Percentiles rank a stretch among this genome's conserved stretches.
phyloP scores from a whole-genome alignment of 139 green algal species.

The Zygnema cylindricum region DNA sequence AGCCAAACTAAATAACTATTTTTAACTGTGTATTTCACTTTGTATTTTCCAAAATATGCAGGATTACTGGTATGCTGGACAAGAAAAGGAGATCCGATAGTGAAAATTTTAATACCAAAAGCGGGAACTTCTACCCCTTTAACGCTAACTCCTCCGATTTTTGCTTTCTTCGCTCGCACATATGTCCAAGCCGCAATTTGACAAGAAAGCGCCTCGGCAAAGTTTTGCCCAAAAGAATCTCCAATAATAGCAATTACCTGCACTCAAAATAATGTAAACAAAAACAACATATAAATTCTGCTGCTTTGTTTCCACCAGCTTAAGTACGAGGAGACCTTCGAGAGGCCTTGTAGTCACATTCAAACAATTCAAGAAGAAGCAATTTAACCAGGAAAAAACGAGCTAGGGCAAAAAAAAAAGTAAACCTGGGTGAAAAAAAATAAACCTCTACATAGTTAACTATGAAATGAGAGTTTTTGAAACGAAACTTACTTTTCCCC shows the following conservation, averaged over 20 bases:
- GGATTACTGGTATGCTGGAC: constrained; percentile 27
- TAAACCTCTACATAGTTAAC: background rate
- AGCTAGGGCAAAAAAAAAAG: background rate
- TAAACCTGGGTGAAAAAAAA: background rate
- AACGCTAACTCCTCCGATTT: background rate
- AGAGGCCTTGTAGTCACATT: background rate
- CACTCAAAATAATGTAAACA: background rate
- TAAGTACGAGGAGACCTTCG: background rate
- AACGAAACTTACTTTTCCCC: constrained; percentile 41
- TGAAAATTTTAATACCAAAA: constrained; percentile 31
- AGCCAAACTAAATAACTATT: constrained; percentile 37
- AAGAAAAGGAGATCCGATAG: constrained; percentile 32
- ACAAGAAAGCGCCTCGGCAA: constrained; percentile 32
- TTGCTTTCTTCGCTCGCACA: constrained; percentile 1
- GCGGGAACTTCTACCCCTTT: constrained; percentile 10
- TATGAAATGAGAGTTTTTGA: background rate
- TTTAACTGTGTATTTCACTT: background rate
- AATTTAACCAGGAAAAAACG: background rate
- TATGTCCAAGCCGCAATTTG: background rate
- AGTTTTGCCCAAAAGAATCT: constrained; percentile 46
- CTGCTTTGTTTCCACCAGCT: background rate
- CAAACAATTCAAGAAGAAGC: background rate
- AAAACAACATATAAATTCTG: no score
- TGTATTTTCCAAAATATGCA: background rate
- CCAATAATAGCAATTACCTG: constrained; percentile 40